Evolutionary conservation across 495 filamentous ascomycete genomes (phyloP).

Genomic region (Chlorociboria aeruginascens): DNA sequence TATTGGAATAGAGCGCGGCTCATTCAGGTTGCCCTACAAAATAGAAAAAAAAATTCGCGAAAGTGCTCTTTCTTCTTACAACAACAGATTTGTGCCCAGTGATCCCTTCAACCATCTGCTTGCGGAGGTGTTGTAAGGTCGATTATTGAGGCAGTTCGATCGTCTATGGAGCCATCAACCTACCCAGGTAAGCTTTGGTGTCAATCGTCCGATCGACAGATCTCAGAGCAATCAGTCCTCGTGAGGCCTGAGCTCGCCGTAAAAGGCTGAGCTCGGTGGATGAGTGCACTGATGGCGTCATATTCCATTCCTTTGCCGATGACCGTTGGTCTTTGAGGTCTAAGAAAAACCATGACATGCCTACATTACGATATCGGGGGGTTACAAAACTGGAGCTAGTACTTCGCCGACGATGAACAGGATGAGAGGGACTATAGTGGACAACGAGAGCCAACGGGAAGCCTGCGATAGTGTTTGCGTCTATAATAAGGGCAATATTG

Average conservation of each 20-base stretch:
- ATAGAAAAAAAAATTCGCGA: slow-evolving; percentile 5
- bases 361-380: slow-evolving; percentile 42
- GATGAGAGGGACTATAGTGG: no score
- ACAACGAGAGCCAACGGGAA: background rate
- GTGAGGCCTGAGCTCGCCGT: slow-evolving; percentile 57
- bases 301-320: slow-evolving; percentile 80
- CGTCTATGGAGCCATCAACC: slow-evolving; percentile 64
- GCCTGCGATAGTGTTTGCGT: no score
- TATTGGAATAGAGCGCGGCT: background rate
- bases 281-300: slow-evolving; percentile 53
- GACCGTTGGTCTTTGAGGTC: slow-evolving; percentile 73
- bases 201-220: slow-evolving; percentile 87
- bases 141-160: slow-evolving; percentile 75
- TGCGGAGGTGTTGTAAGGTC: slow-evolving; percentile 50
- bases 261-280: slow-evolving; percentile 54
- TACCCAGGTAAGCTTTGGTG: slow-evolving; percentile 44
- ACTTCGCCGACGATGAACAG: no score
- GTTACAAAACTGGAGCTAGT: background rate
- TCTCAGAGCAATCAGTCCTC: slow-evolving; percentile 60
- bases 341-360: slow-evolving; percentile 71
- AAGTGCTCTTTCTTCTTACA: slow-evolving; percentile 28
- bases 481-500: no score
- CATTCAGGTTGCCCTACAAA: background rate
- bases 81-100: slow-evolving; percentile 72
- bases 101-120: slow-evolving; percentile 45